A percentile compares a stretch with the other conserved stretches of the same genome.
phyloP scores from a whole-genome alignment of 371 early-diverging fungal species.

The Mucor circinelloides region DNA sequence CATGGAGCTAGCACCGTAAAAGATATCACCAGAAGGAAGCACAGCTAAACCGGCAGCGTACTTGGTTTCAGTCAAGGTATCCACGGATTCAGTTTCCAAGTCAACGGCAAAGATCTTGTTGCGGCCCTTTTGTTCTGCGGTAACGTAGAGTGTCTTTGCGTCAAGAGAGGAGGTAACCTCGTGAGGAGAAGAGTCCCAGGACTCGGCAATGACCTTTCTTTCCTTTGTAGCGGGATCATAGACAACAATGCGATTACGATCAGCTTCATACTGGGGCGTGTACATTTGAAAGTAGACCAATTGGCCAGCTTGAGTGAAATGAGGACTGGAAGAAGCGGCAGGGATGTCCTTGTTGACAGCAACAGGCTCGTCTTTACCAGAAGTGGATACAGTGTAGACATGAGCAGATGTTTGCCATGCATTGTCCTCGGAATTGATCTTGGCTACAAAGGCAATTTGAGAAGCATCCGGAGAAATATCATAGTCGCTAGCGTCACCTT shows the following conservation, averaged over 20 bases:
- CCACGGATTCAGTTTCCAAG: conserved; percentile 44
- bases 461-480: conserved; percentile 68
- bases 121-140: conserved; percentile 65
- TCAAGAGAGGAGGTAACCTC: conserved; percentile 60
- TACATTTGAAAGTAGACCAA: conserved; percentile 81
- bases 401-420: conserved; percentile 82
- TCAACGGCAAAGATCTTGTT: conserved; percentile 59
- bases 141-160: conserved; percentile 51
- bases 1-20: conserved; percentile 51
- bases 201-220: conserved; percentile 40
- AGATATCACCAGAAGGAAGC: conserved; percentile 38
- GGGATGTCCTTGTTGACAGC: conserved; percentile 58
- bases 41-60: conserved; percentile 46
- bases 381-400: conserved; percentile 67
- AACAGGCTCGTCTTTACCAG: conserved; percentile 43
- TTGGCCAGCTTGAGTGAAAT: conserved; percentile 65
- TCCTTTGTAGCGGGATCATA: conserved; percentile 51
- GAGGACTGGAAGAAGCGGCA: conserved; percentile 69
- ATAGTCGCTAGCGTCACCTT: conserved; percentile 63
- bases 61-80: conserved; percentile 56
- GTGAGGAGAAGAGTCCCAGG: conserved; percentile 73
- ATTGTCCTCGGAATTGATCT: conserved; percentile 60
- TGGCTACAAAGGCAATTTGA: conserved; percentile 72
- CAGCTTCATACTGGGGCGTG: conserved; percentile 75
- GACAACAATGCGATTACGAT: conserved; percentile 71